Evolutionary conservation across 768 basidiomycete species (phyloP), one percentile per base, ranked within the genome.

Genomic region (Pleurotus tuoliensis): DNA sequence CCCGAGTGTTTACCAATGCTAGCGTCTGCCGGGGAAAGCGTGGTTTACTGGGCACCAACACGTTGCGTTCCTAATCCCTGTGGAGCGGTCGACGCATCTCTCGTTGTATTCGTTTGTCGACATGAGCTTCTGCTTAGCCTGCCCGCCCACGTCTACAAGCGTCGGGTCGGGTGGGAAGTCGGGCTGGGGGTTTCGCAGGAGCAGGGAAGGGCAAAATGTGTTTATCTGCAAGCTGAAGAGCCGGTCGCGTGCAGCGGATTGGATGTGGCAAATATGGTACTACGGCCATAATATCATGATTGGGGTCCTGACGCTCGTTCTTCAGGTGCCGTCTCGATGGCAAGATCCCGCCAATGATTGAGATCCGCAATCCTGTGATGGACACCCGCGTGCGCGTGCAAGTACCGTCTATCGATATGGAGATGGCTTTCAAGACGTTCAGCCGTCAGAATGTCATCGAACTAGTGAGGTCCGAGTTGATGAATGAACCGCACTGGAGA

Each of bases 41-140:
- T 82, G 82, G 73, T 55, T 89, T 16, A 71, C 71, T 1, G 84
- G 87, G 4, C 86, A 88, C 64, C 94, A 95, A 66, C 80, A 86
- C 52, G 83, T 97, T 4, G 81, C 86, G 11, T 93, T 85, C 62
- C 68, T 90, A 16, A 85, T 96, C 49, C 92, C 94, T 0, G 75
- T 97, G 52, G 72, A 76, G 56, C 73, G 81, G 0, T 68, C 75
- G 3, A 94, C 93, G 0, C 78, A 76, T 12, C 70, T 95, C n/a
- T 93, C 90, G 2, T 67, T 97, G 20, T 98, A 92, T 67, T 96
- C 93, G 34, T 88, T 90, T 53, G 82, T 86, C 47, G 95, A 98
- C 66, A 72, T 92, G 59, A 84, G 91, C 0, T 92, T 95, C 68
- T 91, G 86, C 64, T 70, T 94, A 20, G 78, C 81, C 3, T 91